Evolutionary conservation across 371 early-diverging fungal genomes (phyloP).

Genomic region (Mortierella polycephala): DNA sequence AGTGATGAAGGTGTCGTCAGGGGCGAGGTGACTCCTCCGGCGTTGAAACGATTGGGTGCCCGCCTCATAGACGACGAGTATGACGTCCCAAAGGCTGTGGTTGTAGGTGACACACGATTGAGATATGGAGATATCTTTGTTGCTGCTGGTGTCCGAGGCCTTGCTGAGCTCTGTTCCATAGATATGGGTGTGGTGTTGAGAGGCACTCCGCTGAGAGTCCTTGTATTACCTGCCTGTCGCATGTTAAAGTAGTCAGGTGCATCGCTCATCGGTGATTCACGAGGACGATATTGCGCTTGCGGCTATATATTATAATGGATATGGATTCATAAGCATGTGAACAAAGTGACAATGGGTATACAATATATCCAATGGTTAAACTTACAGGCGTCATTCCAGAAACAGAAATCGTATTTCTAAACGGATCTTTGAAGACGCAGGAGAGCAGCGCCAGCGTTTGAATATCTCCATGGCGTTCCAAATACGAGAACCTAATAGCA

Average conservation of each 20-base stretch:
- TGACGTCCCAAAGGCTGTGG: constrained; percentile 26
- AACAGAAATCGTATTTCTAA: constrained; percentile 48
- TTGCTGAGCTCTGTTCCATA: constrained; percentile 16
- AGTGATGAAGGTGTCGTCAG: constrained; percentile 43
- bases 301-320: constrained; percentile 14
- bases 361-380: not conserved
- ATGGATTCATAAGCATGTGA: too few relatives aligned
- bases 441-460: constrained; percentile 87
- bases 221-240: constrained; percentile 21
- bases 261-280: constrained; percentile 40
- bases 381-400: constrained; percentile 45
- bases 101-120: constrained; percentile 46
- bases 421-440: constrained; percentile 73
- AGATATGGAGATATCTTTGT: constrained; percentile 48
- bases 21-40: constrained; percentile 32
- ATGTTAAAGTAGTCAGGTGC: constrained; percentile 49
- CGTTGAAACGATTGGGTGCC: constrained; percentile 32
- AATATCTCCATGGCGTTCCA: constrained; percentile 78
- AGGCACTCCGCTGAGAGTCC: constrained; percentile 24
- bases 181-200: constrained; percentile 47
- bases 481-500: constrained; percentile 66
- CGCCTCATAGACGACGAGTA: constrained; percentile 35
- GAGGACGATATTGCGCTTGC: constrained; percentile 32
- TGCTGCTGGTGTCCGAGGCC: constrained; percentile 35
- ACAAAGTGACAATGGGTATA: not conserved